Base-by-base conservation (phyloP, 1,284 basidiomycete genomes). In the Lentinus polychrous region DNA sequence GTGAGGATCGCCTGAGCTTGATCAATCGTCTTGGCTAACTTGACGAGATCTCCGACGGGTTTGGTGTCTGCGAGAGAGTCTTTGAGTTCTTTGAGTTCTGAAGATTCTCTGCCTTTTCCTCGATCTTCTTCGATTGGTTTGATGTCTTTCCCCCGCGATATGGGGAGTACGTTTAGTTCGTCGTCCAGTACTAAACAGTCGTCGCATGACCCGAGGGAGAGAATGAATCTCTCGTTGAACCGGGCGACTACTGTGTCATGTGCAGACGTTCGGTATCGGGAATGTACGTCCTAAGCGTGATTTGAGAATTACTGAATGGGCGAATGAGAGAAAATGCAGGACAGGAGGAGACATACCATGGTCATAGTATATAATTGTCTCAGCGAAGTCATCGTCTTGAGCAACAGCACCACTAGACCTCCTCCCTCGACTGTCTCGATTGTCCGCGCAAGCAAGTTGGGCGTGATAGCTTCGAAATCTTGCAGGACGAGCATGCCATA, bases 401-500 rank as follows among this genome's bases (percentile, higher is more conserved):
- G 74, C 32, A 99, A 71, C 14, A 99, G 71, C 1, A 97, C 87
- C 2, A 99, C 84, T 33, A 98, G 72, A 2, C 96, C 96, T 31
- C 96, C 96, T 18, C 96, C 96, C 64, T 99, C 91, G 1, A 99
- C 95, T 0, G 96, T 99, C 73, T 99, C 96, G 50, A 99, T 94
- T 17, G 96, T 99, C 45, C 95, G 76, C 4, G 96, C 96, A 24
- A 99, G 83, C 49, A 98, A 71, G 70, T 99, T 99, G 24, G 96
- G 96, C 1, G 96, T 99, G 55, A 99, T 83, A 2, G 96, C 95
- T 65, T 99, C 96, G 59, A 99, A 99, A 64, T 99, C 96, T 70
- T 99, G 96, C 49, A 99, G 72, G 7, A 99, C 82, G 54, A 93
- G 86, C 94, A 99, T 99, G 40, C 95, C 95, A 67, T 90, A 98